Evolutionary conservation across 2,329 filamentous ascomycete genomes (phyloP).

Genomic region (Periconia digitata): DNA sequence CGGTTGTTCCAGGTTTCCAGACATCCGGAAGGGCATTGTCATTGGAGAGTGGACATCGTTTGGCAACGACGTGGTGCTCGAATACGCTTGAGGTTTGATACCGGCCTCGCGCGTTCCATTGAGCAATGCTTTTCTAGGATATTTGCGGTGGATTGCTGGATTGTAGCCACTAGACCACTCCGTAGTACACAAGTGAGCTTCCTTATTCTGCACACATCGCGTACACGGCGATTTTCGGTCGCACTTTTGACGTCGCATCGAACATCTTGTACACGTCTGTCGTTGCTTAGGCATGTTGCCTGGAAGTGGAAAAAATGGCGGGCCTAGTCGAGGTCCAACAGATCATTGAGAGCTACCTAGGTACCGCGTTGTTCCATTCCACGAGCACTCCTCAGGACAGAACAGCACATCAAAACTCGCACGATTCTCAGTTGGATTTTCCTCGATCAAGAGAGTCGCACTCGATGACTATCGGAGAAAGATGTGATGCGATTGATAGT

Average conservation of each 20-base stretch:
- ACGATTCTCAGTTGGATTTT: too few species aligned
- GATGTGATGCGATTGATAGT: too few species aligned
- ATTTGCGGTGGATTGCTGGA: conserved; percentile 33
- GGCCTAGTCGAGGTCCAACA: too few species aligned
- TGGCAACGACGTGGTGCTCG: neutral
- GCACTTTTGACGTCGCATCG: conserved; percentile 32
- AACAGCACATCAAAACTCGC: too few species aligned
- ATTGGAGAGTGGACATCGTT: neutral
- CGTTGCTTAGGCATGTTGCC: conserved; percentile 35
- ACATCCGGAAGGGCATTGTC: neutral
- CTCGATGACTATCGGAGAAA: too few species aligned
- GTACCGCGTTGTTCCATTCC: too few species aligned
- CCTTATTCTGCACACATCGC: conserved; percentile 34
- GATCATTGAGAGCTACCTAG: too few species aligned
- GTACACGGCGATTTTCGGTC: conserved; percentile 30
- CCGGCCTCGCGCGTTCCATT: neutral
- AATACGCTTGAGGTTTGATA: neutral
- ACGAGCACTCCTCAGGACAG: too few species aligned
- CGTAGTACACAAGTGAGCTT: conserved; percentile 35
- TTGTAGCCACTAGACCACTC: conserved; percentile 38
- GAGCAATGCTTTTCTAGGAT: conserved; percentile 11
- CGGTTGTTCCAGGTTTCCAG: too few species aligned
- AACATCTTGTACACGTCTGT: conserved; percentile 35
- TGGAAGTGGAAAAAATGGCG: too few species aligned
- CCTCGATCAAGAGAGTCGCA: too few species aligned